A percentile compares a stretch with the other conserved stretches of the same genome.
Conservation (phyloP, 805 yeast genomes). For the Candida palmyrensis region DNA sequence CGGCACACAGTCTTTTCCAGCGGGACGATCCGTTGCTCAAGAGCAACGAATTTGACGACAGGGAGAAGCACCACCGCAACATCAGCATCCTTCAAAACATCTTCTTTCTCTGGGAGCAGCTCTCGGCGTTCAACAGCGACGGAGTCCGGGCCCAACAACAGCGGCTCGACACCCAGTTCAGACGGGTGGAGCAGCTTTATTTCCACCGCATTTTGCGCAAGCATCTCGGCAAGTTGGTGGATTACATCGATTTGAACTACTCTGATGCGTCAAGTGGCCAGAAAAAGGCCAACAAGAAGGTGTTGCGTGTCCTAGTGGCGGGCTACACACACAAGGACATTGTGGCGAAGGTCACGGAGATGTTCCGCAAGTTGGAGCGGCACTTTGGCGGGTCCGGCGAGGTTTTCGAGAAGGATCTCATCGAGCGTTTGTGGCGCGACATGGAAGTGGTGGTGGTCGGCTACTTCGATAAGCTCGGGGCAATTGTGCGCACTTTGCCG, state of each 20-base stretch:
- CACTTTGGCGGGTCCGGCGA: constrained; percentile 43
- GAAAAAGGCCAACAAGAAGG: constrained; percentile 58
- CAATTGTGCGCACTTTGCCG: constrained; percentile 45
- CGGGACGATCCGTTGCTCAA: constrained; percentile 41
- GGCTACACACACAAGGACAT: constrained; percentile 59
- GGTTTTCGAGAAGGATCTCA: constrained; percentile 47
- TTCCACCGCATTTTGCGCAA: constrained; percentile 33
- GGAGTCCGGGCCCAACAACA: constrained; percentile 18
- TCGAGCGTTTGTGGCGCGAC: constrained; percentile 65
- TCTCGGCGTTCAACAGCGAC: constrained; percentile 18
- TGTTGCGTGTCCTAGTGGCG: constrained; percentile 51
- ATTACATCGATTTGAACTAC: constrained; percentile 60
- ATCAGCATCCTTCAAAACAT: constrained; percentile 37
- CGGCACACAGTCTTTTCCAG: constrained; percentile 28
- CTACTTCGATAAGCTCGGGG: constrained; percentile 49
- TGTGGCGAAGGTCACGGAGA: constrained; percentile 45
- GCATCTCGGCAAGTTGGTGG: constrained; percentile 62
- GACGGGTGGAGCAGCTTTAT: constrained; percentile 23
- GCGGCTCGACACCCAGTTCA: constrained; percentile 22
- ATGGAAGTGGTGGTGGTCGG: constrained; percentile 59
- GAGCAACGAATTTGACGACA: constrained; percentile 39
- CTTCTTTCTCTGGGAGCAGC: constrained; percentile 29
- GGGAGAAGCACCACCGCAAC: constrained; percentile 36
- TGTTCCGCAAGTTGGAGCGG: constrained; percentile 51
- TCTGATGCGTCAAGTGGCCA: constrained; percentile 49